Conservation (phyloP, 805 yeast species). For the Cyberlindnera americana region DNA sequence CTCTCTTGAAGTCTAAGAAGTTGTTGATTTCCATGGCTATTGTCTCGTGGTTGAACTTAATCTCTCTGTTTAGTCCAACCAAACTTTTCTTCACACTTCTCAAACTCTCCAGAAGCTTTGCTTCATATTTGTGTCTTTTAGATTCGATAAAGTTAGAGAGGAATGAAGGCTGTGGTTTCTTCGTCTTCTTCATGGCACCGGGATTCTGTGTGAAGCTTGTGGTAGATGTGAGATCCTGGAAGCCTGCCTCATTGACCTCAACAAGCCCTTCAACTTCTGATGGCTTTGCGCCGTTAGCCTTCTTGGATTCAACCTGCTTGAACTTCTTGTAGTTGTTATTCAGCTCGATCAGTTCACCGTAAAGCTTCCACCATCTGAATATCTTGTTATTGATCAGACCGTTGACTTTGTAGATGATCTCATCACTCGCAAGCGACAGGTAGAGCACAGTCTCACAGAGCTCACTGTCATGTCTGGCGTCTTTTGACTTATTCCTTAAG, state of each 20-base stretch:
- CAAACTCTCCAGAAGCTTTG: constrained; percentile 37
- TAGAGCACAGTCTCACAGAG: constrained; percentile 19
- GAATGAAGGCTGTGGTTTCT: constrained; percentile 27
- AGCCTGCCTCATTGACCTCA: constrained; percentile 26
- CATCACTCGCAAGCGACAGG: constrained; percentile 22
- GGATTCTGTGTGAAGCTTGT: constrained; percentile 18
- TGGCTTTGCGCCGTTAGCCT: not conserved
- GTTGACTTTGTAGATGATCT: constrained; percentile 31
- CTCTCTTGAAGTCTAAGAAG: constrained; percentile 48
- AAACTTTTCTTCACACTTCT: constrained; percentile 41
- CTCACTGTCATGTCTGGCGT: constrained; percentile 21
- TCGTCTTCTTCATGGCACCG: constrained; percentile 6
- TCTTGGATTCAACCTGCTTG: constrained; percentile 21
- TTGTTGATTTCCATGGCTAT: constrained; percentile 62
- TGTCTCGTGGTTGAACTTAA: constrained; percentile 54
- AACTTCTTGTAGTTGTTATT: constrained; percentile 32
- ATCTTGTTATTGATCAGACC: constrained; percentile 33
- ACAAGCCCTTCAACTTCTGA: constrained; percentile 23
- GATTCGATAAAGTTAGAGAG: constrained; percentile 44
- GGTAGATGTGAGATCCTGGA: constrained; percentile 21
- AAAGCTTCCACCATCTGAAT: constrained; percentile 42
- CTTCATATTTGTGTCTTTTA: constrained; percentile 45
- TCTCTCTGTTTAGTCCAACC: constrained; percentile 40
- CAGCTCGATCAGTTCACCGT: constrained; percentile 37
- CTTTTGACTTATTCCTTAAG: constrained; percentile 16